These are phyloP conservation scores for Cryptosporidium meleagridis DNA, from an alignment of 169 alveolate genomes.

Conservation along the genomic window DNA sequence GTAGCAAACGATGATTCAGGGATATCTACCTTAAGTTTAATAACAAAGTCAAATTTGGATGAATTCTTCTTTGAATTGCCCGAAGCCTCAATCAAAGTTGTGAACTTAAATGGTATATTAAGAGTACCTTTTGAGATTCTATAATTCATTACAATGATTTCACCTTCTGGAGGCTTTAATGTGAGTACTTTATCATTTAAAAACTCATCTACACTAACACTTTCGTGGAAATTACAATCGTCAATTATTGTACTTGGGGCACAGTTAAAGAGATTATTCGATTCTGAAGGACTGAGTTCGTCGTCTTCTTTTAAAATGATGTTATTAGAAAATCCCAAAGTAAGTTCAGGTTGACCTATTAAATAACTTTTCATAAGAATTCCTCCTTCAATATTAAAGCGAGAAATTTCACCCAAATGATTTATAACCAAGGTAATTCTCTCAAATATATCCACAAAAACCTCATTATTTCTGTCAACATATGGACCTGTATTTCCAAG, in stretches of 20 bases:
- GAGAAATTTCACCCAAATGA: slow-evolving; percentile 87
- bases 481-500: slow-evolving; percentile 32
- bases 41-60: slow-evolving; percentile 85
- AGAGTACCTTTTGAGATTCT: slow-evolving; percentile 83
- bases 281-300: slow-evolving; percentile 8
- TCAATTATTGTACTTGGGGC: slow-evolving; percentile 81
- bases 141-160: slow-evolving; percentile 94
- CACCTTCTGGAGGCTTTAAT: slow-evolving; percentile 97
- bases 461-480: slow-evolving; percentile 87
- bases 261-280: not conserved
- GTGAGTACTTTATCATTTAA: slow-evolving; percentile 85
- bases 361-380: slow-evolving; percentile 91
- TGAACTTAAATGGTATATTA: slow-evolving; percentile 84
- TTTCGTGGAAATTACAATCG: slow-evolving; percentile 94
- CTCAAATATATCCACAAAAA: slow-evolving; percentile 94
- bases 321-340: slow-evolving; percentile 89
- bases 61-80: slow-evolving; percentile 63
- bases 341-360: slow-evolving; percentile 88
- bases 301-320: slow-evolving; percentile 71
- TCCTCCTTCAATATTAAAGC: slow-evolving; percentile 93
- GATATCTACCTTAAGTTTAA: slow-evolving; percentile 88
- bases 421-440: slow-evolving; percentile 89
- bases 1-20: slow-evolving; percentile 89
- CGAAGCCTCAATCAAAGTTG: slow-evolving; percentile 74
- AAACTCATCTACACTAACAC: slow-evolving; percentile 92